phyloP scores from a whole-genome alignment of 176 grass and related monocot genomes.

The Cenchrus purpureus region DNA sequence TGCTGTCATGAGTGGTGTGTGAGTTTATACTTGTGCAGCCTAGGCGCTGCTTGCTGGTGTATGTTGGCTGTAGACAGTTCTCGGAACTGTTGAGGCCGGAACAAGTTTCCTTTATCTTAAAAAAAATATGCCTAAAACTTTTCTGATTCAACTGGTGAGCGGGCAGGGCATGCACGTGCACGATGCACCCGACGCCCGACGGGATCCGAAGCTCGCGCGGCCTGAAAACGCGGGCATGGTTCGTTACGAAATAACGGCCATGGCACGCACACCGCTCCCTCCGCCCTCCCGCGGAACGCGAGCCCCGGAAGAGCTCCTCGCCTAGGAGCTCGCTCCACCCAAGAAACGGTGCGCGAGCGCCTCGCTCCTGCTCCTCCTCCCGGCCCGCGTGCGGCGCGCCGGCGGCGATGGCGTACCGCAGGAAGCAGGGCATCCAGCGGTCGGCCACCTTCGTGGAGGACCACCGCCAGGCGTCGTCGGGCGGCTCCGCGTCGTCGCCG shows the following conservation, averaged over 20 bases:
- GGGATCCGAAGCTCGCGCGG: background rate
- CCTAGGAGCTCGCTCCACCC: conserved; percentile 2
- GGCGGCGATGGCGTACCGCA: conserved; percentile 60
- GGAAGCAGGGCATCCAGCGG: conserved; percentile 65
- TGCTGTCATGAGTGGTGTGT: too few relatives aligned
- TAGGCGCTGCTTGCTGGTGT: too few relatives aligned
- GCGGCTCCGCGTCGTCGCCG: conserved; percentile 47
- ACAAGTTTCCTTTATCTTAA: too few relatives aligned
- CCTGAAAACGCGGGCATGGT: conserved; percentile 44
- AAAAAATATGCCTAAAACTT: too few relatives aligned
- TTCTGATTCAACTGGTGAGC: too few relatives aligned
- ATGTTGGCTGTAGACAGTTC: too few relatives aligned
- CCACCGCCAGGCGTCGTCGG: conserved; percentile 36
- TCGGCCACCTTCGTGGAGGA: conserved; percentile 71
- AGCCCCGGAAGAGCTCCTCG: conserved; percentile 29
- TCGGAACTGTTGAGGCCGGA: too few relatives aligned
- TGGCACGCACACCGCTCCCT: conserved; percentile 1
- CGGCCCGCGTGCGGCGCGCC: background rate
- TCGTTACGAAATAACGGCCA: conserved; percentile 46
- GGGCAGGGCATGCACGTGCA: background rate
- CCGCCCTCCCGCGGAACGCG: conserved; percentile 8
- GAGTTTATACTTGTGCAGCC: too few relatives aligned
- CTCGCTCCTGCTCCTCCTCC: background rate
- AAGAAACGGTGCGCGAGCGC: background rate
- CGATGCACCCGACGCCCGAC: background rate